phyloP scores from a whole-genome alignment of 106 monocot genomes.

The Agapanthus africanus region DNA sequence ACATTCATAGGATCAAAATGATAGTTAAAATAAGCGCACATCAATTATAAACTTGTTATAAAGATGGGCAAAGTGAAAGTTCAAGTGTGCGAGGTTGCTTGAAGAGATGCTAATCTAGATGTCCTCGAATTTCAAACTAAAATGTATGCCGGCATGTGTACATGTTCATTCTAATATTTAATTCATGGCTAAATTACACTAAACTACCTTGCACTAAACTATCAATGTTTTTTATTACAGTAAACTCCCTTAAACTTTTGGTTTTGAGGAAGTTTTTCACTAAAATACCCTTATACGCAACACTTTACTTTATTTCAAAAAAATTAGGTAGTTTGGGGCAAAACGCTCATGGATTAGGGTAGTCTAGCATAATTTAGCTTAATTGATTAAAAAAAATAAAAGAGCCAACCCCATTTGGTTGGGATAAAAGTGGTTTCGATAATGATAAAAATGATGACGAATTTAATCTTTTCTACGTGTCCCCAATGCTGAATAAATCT shows the following conservation, averaged over 20 bases:
- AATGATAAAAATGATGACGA: no score
- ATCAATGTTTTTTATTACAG: background rate
- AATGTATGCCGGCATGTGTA: background rate
- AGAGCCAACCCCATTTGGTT: no score
- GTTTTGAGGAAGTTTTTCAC: no score
- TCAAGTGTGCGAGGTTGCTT: background rate
- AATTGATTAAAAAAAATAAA: no score
- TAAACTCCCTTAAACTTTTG: no score
- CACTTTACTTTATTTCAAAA: background rate
- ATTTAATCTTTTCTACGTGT: background rate
- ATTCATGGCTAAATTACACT: background rate
- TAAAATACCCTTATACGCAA: background rate
- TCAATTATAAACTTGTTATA: background rate
- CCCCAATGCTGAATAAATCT: background rate
- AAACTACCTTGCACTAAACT: background rate
- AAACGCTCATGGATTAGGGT: no score
- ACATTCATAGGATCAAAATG: background rate
- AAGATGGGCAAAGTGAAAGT: background rate
- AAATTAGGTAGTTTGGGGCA: no score
- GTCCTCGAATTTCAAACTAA: background rate
- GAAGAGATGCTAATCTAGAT: background rate
- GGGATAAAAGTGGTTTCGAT: no score
- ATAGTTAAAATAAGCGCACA: background rate
- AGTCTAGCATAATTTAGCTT: no score
- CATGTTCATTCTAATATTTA: background rate